Conservation (phyloP, 495 filamentous ascomycete species). For the Hyaloscypha variabilis region DNA sequence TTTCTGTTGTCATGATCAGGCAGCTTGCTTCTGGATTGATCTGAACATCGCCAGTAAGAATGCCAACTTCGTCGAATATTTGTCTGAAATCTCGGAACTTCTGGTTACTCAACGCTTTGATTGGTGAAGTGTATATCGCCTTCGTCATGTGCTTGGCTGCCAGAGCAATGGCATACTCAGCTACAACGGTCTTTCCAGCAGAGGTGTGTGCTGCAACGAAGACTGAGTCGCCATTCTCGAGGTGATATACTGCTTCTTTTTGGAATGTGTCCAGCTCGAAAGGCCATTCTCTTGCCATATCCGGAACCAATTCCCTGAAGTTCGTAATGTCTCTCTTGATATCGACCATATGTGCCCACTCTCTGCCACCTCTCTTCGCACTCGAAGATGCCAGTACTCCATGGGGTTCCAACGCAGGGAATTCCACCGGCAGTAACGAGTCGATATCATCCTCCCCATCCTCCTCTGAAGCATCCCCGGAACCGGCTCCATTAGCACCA, state of each 20-base stretch:
- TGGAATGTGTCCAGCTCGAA: slow-evolving; percentile 98
- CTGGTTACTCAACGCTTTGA: slow-evolving; percentile 98
- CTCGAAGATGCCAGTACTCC: slow-evolving; percentile 71
- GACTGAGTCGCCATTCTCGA: slow-evolving; percentile 95
- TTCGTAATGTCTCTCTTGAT: slow-evolving; percentile 88
- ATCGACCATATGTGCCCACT: slow-evolving; percentile 99
- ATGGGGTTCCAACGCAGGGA: slow-evolving; percentile 88
- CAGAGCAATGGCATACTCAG: slow-evolving; percentile 95
- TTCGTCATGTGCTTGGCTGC: slow-evolving; percentile 99
- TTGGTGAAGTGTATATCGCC: slow-evolving; percentile 97
- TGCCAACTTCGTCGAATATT: slow-evolving; percentile 92
- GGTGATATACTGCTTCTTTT: slow-evolving; percentile 96
- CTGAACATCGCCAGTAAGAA: slow-evolving; percentile 96
- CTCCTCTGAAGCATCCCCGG: slow-evolving; percentile 42
- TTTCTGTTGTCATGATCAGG: slow-evolving; percentile 99
- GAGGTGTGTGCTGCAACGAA: slow-evolving; percentile 99
- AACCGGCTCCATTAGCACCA: slow-evolving; percentile 47
- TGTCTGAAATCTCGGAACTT: slow-evolving; percentile 95
- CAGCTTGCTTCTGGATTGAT: slow-evolving; percentile 98
- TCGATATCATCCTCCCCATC: slow-evolving; percentile 84
- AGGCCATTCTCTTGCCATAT: slow-evolving; percentile 94
- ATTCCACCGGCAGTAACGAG: slow-evolving; percentile 86
- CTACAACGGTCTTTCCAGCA: slow-evolving; percentile 96
- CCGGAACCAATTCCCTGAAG: slow-evolving; percentile 88
- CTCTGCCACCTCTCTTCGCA: slow-evolving; percentile 71